Evolutionary conservation across 2,329 filamentous ascomycete genomes (phyloP).

Genomic region (Sporothrix schenckii): DNA sequence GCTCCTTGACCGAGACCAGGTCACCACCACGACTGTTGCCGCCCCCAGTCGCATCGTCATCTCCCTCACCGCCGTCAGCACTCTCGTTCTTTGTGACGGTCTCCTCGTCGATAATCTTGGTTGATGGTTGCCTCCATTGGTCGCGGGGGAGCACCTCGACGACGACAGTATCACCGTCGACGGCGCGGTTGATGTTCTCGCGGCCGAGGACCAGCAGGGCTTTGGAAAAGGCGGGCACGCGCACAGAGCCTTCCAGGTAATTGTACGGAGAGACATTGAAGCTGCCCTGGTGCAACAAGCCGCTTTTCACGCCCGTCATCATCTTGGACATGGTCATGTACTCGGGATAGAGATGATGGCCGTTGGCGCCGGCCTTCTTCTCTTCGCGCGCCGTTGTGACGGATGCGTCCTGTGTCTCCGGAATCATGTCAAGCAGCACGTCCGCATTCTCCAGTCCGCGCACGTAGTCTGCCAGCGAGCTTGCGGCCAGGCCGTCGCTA

Average conservation of each 20-base stretch:
- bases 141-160: conserved; percentile 91
- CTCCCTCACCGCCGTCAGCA: conserved; percentile 71
- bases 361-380: conserved; percentile 42
- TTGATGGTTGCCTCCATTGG: conserved; percentile 95
- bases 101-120: conserved; percentile 94
- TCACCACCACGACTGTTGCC: conserved; percentile 40
- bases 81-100: conserved; percentile 90
- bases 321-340: conserved; percentile 88
- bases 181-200: conserved; percentile 92
- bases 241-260: conserved; percentile 90
- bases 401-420: conserved; percentile 70
- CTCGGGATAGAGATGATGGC: conserved; percentile 80
- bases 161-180: conserved; percentile 90
- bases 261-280: conserved; percentile 99
- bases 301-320: conserved; percentile 89
- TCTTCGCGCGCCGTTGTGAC: conserved; percentile 57
- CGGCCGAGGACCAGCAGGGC: conserved; percentile 84
- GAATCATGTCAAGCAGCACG: conserved; percentile 89
- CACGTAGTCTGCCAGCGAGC: conserved; percentile 77
- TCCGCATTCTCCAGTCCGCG: conserved; percentile 81
- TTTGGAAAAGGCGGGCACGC: conserved; percentile 87
- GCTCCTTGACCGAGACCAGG: conserved; percentile 86
- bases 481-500: conserved; percentile 70
- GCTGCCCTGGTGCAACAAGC: conserved; percentile 86
- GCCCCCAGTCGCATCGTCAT: conserved; percentile 51